phyloP scores from a whole-genome alignment of 805 yeast genomes.

The Pichia californica region DNA sequence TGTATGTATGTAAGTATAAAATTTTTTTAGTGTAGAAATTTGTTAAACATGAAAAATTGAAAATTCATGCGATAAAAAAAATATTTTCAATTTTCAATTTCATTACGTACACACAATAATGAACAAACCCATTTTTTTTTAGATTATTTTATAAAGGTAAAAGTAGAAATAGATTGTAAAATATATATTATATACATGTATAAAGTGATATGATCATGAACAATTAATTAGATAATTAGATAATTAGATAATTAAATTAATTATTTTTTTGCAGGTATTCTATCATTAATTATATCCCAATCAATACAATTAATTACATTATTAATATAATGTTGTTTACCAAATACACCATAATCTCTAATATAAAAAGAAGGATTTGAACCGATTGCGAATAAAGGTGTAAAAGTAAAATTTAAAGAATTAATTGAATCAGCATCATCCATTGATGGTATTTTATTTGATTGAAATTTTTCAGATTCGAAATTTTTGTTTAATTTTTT shows the following conservation, averaged over 20 bases:
- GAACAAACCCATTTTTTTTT: too few relatives aligned
- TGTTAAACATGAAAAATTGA: neutral
- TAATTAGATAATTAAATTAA: too few relatives aligned
- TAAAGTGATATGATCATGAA: too few relatives aligned
- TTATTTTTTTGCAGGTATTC: constrained; percentile 24
- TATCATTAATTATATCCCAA: constrained; percentile 68
- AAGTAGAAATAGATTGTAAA: too few relatives aligned
- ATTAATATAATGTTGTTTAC: constrained; percentile 64
- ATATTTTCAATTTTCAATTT: constrained; percentile 1
- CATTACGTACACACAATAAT: too few relatives aligned
- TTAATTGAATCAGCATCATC: constrained; percentile 40
- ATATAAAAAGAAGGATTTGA: constrained; percentile 66
- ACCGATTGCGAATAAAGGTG: constrained; percentile 67
- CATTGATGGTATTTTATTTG: constrained; percentile 24
- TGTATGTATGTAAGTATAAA: neutral
- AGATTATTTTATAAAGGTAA: too few relatives aligned
- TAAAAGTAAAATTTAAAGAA: constrained; percentile 33
- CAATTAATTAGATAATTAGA: neutral
- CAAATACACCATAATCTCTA: constrained; percentile 72
- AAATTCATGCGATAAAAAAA: neutral
- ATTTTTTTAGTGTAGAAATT: too few relatives aligned
- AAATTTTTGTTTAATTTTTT: constrained; percentile 8
- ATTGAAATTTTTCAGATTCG: constrained; percentile 10
- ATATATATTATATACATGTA: too few relatives aligned
- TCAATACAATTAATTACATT: constrained; percentile 73